Evolutionary conservation across 805 yeast genomes (phyloP).

Genomic region (Zygosaccharomyces siamensis): DNA sequence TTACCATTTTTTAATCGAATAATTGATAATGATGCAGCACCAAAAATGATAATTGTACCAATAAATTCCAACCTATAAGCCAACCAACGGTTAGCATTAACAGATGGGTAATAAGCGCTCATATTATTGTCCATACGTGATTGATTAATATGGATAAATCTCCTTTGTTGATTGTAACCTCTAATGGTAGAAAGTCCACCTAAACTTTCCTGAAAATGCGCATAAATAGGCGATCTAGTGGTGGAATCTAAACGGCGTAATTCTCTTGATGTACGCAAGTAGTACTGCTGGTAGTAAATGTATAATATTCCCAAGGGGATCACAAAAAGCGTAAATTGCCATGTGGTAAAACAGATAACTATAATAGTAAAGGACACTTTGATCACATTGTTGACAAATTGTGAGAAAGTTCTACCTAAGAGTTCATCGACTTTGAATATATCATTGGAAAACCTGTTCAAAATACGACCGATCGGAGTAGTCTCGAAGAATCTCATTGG

Average conservation of each 20-base stretch:
- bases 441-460: slow-evolving; percentile 89
- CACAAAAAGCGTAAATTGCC: slow-evolving; percentile 72
- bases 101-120: slow-evolving; percentile 88
- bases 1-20: slow-evolving; percentile 60
- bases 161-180: slow-evolving; percentile 61
- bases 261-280: slow-evolving; percentile 73
- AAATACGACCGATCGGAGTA: slow-evolving; percentile 88
- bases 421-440: slow-evolving; percentile 82
- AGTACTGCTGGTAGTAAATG: slow-evolving; percentile 69
- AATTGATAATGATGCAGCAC: slow-evolving; percentile 80
- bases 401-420: slow-evolving; percentile 62
- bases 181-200: slow-evolving; percentile 72
- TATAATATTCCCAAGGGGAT: slow-evolving; percentile 65
- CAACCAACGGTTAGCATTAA: slow-evolving; percentile 94
- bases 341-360: slow-evolving; percentile 82
- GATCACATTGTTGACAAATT: slow-evolving; percentile 56
- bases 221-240: slow-evolving; percentile 73
- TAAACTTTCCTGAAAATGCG: slow-evolving; percentile 79
- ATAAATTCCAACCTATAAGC: slow-evolving; percentile 90
- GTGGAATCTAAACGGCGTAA: slow-evolving; percentile 77
- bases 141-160: slow-evolving; percentile 63
- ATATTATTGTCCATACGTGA: slow-evolving; percentile 77
- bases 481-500: slow-evolving; percentile 97
- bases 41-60: slow-evolving; percentile 83
- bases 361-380: slow-evolving; percentile 69